Percentiles rank a stretch among this genome's conserved stretches.
Conservation (phyloP, 148 eudicot species). For the Chenopodium suecicum region DNA sequence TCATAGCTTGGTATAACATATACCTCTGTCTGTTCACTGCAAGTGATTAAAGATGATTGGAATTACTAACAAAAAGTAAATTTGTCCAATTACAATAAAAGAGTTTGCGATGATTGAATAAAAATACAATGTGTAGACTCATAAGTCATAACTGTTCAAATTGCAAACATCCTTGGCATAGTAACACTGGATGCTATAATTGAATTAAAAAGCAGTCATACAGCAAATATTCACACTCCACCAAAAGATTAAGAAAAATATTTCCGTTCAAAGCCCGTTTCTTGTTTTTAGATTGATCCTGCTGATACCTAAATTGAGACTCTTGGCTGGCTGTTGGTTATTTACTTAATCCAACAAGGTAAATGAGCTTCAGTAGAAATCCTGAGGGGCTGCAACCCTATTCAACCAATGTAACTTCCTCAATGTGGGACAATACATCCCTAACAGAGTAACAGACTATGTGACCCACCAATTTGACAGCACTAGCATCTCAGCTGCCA, state of each 20-base stretch:
- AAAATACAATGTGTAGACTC: conserved; percentile 7
- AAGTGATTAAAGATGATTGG: conserved; percentile 16
- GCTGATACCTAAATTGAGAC: neutral
- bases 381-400: neutral
- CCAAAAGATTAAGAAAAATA: neutral
- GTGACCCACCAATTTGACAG: neutral
- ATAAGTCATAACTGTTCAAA: neutral
- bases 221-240: neutral
- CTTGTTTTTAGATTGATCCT: neutral
- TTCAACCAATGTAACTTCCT: neutral
- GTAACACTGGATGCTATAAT: neutral
- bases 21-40: conserved; percentile 58
- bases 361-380: neutral
- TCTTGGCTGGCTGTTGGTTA: neutral
- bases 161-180: neutral
- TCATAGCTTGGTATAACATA: conserved; percentile 65
- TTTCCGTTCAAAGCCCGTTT: neutral
- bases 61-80: neutral
- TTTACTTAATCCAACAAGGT: neutral
- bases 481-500: neutral
- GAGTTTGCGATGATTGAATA: neutral
- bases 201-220: conserved; percentile 2
- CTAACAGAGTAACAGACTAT: neutral
- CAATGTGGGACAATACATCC: neutral
- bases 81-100: neutral